Percentiles rank a stretch among this genome's conserved stretches.
phyloP scores from a whole-genome alignment of 2,329 filamentous ascomycete genomes.

The Pseudopyrenochaeta lycopersici region DNA sequence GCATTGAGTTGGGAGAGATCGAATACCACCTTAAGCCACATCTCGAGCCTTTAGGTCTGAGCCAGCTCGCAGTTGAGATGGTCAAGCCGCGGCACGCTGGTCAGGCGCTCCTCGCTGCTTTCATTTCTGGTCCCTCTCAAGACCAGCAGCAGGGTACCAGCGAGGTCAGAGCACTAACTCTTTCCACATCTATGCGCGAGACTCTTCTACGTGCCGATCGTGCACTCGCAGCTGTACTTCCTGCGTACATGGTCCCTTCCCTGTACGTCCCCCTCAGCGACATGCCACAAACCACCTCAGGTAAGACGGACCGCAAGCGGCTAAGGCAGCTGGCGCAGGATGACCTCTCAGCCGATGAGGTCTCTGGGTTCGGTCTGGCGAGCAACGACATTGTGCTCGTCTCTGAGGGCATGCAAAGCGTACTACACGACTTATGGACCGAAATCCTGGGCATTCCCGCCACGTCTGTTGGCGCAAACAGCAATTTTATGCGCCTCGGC shows the following conservation, averaged over 20 bases:
- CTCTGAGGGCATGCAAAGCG: too few species aligned
- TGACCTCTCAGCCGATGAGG: too few species aligned
- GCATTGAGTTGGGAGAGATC: slow-evolving; percentile 32
- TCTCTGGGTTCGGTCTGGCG: too few species aligned
- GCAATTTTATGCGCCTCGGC: slow-evolving; percentile 29
- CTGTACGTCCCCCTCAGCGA: background rate
- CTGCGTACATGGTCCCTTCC: background rate
- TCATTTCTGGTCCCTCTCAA: too few species aligned
- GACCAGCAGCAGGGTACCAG: too few species aligned
- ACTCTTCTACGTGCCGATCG: too few species aligned
- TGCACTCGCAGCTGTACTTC: background rate
- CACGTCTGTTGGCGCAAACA: slow-evolving; percentile 13
- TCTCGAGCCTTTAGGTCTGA: background rate
- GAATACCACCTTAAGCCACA: slow-evolving; percentile 16
- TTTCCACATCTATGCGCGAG: too few species aligned
- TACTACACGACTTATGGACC: slow-evolving; percentile 3
- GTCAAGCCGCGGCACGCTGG: too few species aligned
- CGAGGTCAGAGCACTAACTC: too few species aligned
- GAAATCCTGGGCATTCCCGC: slow-evolving; percentile 5
- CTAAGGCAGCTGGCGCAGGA: background rate
- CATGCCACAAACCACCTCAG: background rate
- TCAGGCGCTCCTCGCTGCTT: too few species aligned
- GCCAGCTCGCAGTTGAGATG: too few species aligned
- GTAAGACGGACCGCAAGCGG: background rate
- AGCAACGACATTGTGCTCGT: too few species aligned